These are phyloP conservation scores for Albizia julibrissin DNA, from an alignment of 306 rosid genomes.

Conservation along the genomic window DNA sequence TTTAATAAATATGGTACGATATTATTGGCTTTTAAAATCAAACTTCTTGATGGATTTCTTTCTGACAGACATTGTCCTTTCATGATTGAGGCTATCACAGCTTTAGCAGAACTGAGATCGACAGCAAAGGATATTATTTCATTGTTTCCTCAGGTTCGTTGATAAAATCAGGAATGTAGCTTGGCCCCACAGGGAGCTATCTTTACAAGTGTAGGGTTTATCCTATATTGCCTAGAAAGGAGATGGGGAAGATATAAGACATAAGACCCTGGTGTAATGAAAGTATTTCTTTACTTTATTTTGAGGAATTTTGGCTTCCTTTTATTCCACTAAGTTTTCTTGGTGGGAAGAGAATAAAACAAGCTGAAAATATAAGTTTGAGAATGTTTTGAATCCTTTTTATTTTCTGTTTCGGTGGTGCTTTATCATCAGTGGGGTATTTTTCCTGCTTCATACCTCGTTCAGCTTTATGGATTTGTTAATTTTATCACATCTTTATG, in stretches of 20 bases:
- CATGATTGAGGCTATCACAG: conserved; percentile 78
- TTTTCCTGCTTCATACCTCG: conserved; percentile 14
- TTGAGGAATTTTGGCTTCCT: conserved; percentile 6
- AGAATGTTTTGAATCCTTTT: conserved; percentile 6
- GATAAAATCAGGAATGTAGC: conserved; percentile 12
- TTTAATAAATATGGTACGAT: background rate
- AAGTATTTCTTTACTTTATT: conserved; percentile 21
- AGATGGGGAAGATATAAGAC: conserved; percentile 11
- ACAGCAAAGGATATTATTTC: conserved; percentile 81
- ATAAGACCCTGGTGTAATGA: background rate
- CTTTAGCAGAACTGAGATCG: conserved; percentile 87
- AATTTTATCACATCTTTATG: no score
- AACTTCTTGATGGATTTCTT: conserved; percentile 32
- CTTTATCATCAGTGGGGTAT: background rate
- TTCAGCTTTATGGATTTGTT: conserved; percentile 9
- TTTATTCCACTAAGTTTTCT: conserved; percentile 13
- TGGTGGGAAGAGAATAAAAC: conserved; percentile 2
- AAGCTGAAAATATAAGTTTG: conserved; percentile 12
- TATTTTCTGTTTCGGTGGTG: conserved; percentile 17
- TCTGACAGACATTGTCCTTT: conserved; percentile 81
- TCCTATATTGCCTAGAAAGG: conserved; percentile 18
- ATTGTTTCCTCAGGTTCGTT: conserved; percentile 90
- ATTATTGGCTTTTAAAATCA: conserved; percentile 31
- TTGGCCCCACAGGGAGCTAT: background rate
- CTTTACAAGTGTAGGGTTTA: background rate